phyloP scores from a whole-genome alignment of 108 stramenopile genomes.

The Schizochytrium sp. region DNA sequence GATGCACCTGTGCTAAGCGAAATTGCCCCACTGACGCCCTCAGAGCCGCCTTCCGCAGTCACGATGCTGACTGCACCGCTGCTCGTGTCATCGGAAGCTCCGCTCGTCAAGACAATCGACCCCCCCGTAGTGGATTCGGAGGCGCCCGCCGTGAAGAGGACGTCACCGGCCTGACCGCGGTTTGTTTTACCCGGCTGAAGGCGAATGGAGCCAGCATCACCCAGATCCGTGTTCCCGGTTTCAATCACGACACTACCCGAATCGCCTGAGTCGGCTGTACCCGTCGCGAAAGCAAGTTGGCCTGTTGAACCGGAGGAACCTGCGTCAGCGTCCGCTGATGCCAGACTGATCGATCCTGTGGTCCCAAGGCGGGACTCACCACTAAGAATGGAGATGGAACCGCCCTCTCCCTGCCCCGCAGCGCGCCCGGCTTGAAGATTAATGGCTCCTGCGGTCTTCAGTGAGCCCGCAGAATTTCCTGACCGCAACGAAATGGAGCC shows the following conservation, averaged over 20 bases:
- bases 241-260: not conserved
- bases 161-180: not conserved
- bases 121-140: not conserved
- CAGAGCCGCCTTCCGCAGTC: not conserved
- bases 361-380: not conserved
- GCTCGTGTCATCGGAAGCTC: not conserved
- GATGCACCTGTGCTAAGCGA: conserved; percentile 23
- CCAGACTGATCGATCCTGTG: not conserved
- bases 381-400: not conserved
- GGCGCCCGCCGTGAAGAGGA: not conserved
- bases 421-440: not conserved
- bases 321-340: not conserved
- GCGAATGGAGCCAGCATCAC: not conserved
- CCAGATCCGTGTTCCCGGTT: not conserved
- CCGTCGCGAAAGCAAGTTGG: not conserved
- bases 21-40: not conserved
- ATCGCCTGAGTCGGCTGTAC: not conserved
- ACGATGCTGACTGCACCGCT: not conserved
- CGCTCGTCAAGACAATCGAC: not conserved
- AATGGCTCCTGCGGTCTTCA: not conserved
- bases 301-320: not conserved
- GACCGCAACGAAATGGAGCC: not conserved
- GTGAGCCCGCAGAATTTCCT: not conserved
- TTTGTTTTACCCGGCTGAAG: not conserved
- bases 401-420: not conserved